Evolutionary conservation across 2,329 filamentous ascomycete species (phyloP).

Genomic region (Pseudogymnoascus sp.): DNA sequence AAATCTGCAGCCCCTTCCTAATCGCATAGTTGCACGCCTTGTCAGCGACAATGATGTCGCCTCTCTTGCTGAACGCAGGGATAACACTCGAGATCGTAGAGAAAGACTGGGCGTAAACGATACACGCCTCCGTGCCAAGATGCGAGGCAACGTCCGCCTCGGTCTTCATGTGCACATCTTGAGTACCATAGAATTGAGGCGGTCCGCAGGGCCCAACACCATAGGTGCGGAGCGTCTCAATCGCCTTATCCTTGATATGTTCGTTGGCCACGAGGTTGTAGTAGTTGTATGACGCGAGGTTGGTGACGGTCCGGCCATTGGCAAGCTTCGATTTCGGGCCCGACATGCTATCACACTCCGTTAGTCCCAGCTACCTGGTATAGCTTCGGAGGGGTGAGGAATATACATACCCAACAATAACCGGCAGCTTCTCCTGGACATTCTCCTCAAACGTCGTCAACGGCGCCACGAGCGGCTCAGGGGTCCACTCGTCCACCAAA

Average conservation of each 20-base stretch:
- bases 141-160: slow-evolving; percentile 90
- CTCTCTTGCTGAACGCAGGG: slow-evolving; percentile 91
- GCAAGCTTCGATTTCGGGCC: slow-evolving; percentile 83
- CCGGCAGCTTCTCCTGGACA: slow-evolving; percentile 75
- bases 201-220: slow-evolving; percentile 95
- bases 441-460: slow-evolving; percentile 67
- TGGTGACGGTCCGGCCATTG: slow-evolving; percentile 83
- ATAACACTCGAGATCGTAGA: slow-evolving; percentile 96
- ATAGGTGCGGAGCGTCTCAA: slow-evolving; percentile 87
- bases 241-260: slow-evolving; percentile 85
- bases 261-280: slow-evolving; percentile 96
- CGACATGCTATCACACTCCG: slow-evolving; percentile 53
- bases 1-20: slow-evolving; percentile 88
- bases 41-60: slow-evolving; percentile 94
- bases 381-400: background rate
- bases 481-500: slow-evolving; percentile 90
- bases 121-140: slow-evolving; percentile 78
- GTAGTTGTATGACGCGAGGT: slow-evolving; percentile 92
- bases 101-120: slow-evolving; percentile 93
- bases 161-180: slow-evolving; percentile 96
- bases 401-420: slow-evolving; percentile 70
- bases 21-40: slow-evolving; percentile 89
- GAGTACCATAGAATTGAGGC: slow-evolving; percentile 95
- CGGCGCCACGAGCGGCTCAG: slow-evolving; percentile 76
- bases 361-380: background rate